Evolutionary conservation across 106 monocot species (phyloP).

Genomic region (Apostasia shenzhenica): DNA sequence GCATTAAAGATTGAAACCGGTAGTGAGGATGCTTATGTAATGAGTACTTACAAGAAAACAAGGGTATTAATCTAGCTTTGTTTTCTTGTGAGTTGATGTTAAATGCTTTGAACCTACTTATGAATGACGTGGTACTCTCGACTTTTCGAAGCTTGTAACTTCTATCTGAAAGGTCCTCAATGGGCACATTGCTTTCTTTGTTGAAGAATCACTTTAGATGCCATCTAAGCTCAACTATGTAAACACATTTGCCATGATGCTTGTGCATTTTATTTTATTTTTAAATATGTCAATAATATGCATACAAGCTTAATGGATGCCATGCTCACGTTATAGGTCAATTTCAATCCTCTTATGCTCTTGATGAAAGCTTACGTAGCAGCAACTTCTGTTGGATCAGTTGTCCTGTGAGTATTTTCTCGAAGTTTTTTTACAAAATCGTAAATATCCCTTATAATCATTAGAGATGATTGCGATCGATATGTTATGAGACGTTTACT

Average conservation of each 20-base stretch:
- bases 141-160: no score
- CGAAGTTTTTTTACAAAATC: no score
- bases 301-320: no score
- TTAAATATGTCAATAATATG: no score
- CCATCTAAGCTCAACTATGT: no score
- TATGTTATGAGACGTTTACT: no score
- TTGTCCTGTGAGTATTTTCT: constrained; percentile 58
- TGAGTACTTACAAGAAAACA: constrained; percentile 59
- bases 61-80: constrained; percentile 73
- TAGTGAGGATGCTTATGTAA: constrained; percentile 91
- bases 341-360: constrained; percentile 69
- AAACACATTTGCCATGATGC: not conserved
- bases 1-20: constrained; percentile 59
- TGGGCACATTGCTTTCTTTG: not conserved
- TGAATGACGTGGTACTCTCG: constrained; percentile 66
- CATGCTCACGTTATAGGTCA: constrained; percentile 33
- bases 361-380: constrained; percentile 81
- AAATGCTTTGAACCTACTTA: constrained; percentile 48
- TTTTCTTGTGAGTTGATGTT: constrained; percentile 82
- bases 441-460: no score
- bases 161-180: not conserved
- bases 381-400: constrained; percentile 78
- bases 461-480: no score
- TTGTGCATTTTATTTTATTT: no score
- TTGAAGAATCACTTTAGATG: not conserved